phyloP scores from a whole-genome alignment of 2,329 filamentous ascomycete species.

The Emmonsia crescens region DNA sequence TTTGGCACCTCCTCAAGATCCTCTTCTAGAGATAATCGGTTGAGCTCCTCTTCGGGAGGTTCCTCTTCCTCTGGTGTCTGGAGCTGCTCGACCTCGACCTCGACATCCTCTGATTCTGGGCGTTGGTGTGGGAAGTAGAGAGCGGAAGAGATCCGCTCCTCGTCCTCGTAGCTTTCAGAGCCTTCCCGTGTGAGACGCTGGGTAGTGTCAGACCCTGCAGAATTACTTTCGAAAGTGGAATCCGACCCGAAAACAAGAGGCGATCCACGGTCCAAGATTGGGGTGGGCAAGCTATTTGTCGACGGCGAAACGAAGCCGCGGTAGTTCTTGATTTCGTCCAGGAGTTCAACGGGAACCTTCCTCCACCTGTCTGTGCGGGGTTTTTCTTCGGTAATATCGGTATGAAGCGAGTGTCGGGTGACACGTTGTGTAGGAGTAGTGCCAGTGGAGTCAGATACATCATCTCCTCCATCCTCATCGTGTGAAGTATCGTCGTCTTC shows the following conservation, averaged over 20 bases:
- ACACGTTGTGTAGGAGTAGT: background rate
- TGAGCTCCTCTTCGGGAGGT: background rate
- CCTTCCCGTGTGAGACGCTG: constrained; percentile 3
- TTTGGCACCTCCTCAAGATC: background rate
- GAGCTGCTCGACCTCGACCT: background rate
- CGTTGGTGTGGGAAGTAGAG: constrained; percentile 54
- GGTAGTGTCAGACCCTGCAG: constrained; percentile 1
- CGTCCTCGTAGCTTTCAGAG: constrained; percentile 38
- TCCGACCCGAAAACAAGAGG: background rate
- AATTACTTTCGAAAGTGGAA: constrained; percentile 5
- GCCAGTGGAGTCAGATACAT: background rate
- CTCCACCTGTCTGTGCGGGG: constrained; percentile 2
- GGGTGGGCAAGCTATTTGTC: constrained; percentile 29
- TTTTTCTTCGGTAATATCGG: background rate
- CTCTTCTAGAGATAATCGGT: background rate
- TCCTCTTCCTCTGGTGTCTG: background rate
- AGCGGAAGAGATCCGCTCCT: constrained; percentile 54
- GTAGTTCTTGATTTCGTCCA: constrained; percentile 48
- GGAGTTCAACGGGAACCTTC: constrained; percentile 38
- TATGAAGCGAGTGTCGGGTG: background rate
- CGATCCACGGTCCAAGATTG: constrained; percentile 22
- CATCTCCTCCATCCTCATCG: background rate
- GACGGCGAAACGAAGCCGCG: constrained; percentile 35
- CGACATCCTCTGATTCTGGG: constrained; percentile 30
- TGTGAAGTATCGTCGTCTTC: background rate